A percentile compares a stretch with the other conserved stretches of the same genome.
Conservation (phyloP, 2,329 filamentous ascomycete species). For the Alternaria incomplexa region DNA sequence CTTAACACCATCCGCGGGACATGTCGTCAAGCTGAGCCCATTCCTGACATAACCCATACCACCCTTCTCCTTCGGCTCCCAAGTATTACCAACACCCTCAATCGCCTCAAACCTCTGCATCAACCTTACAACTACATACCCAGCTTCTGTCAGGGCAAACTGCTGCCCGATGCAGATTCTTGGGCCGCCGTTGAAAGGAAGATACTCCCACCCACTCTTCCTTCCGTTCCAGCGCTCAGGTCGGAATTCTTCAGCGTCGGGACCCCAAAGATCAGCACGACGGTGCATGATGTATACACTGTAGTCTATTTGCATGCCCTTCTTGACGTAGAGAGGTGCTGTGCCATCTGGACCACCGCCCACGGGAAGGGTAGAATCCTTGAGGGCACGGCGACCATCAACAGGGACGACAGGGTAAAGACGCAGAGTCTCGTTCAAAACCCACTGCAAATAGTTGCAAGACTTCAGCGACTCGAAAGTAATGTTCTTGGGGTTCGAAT, state of each 20-base stretch:
- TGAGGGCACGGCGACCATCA: slow-evolving; percentile 37
- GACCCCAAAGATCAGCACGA: slow-evolving; percentile 46
- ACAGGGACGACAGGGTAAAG: slow-evolving; percentile 44
- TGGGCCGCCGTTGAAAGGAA: slow-evolving; percentile 44
- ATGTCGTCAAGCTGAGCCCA: slow-evolving; percentile 31
- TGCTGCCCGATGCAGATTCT: slow-evolving; percentile 43
- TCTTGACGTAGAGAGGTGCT: slow-evolving; percentile 40
- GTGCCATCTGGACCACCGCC: slow-evolving; percentile 46
- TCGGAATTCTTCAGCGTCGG: slow-evolving; percentile 44
- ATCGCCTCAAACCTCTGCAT: slow-evolving; percentile 38
- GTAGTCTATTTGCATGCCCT: slow-evolving; percentile 37
- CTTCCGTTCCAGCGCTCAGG: slow-evolving; percentile 47
- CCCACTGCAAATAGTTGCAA: slow-evolving; percentile 40
- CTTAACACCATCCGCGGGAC: slow-evolving; percentile 42
- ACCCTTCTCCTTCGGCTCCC: slow-evolving; percentile 32
- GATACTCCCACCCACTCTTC: slow-evolving; percentile 38
- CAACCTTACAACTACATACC: slow-evolving; percentile 35
- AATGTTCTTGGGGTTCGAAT: slow-evolving; percentile 45
- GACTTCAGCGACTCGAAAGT: slow-evolving; percentile 48
- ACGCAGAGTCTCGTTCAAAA: slow-evolving; percentile 44
- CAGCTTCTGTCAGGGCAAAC: slow-evolving; percentile 41
- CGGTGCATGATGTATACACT: slow-evolving; percentile 43
- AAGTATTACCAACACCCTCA: slow-evolving; percentile 33
- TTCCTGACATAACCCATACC: slow-evolving; percentile 31
- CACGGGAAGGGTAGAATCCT: slow-evolving; percentile 41